A percentile compares a stretch with the other conserved stretches of the same genome.
phyloP scores from a whole-genome alignment of 1,284 basidiomycete species.

The Puccinia brachypodii region DNA sequence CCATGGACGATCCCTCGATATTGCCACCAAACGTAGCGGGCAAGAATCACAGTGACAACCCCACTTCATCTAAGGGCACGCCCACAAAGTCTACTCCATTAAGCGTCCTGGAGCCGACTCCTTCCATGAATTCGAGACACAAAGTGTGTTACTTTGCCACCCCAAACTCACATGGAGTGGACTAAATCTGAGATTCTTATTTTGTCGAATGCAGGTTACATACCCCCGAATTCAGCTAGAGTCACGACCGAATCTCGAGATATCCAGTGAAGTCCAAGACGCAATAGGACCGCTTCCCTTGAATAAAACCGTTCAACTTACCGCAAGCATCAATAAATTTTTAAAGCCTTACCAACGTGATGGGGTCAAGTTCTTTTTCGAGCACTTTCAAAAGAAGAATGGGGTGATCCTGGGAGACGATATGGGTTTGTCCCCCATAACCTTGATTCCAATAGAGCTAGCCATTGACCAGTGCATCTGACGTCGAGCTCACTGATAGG shows the following conservation, averaged over 20 bases:
- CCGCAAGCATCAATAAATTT: conserved; percentile 39
- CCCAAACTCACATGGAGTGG: neutral
- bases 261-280: conserved; percentile 34
- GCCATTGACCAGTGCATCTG: neutral
- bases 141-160: neutral
- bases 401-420: conserved; percentile 42
- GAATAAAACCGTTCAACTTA: neutral
- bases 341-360: conserved; percentile 43
- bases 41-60: neutral
- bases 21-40: neutral
- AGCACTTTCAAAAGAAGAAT: conserved; percentile 21
- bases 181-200: neutral
- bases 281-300: conserved; percentile 11
- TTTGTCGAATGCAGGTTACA: neutral
- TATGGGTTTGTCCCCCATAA: conserved; percentile 46
- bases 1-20: neutral
- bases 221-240: conserved; percentile 36
- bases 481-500: neutral
- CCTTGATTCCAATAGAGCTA: too few species aligned
- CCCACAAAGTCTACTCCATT: neutral
- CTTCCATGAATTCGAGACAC: neutral
- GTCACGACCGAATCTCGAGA: conserved; percentile 27
- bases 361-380: conserved; percentile 44
- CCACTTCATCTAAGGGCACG: neutral
- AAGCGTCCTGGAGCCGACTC: neutral